These are phyloP conservation scores for Polygonum aviculare DNA, from an alignment of 148 eudicot species.

Conservation along the genomic window DNA sequence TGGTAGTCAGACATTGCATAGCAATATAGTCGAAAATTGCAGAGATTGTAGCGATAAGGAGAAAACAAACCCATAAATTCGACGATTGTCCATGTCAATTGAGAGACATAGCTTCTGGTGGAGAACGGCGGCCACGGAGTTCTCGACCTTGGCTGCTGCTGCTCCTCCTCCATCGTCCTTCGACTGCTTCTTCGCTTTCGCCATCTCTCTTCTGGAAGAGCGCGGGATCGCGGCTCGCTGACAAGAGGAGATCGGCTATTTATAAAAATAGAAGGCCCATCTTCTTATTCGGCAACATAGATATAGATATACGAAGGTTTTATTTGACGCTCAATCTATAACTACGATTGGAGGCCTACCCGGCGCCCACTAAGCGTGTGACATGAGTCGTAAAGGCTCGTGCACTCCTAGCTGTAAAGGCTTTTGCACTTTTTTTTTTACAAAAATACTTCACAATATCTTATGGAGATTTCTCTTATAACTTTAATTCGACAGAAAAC, in stretches of 20 bases:
- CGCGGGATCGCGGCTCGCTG: not conserved
- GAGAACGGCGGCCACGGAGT: slow-evolving; percentile 59
- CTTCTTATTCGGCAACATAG: not conserved
- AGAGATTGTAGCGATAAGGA: not conserved
- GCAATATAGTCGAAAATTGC: not conserved
- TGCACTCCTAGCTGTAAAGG: no score
- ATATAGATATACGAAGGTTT: no score
- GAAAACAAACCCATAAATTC: slow-evolving; percentile 59
- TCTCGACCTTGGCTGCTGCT: slow-evolving; percentile 43
- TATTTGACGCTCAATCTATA: no score
- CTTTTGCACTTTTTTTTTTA: no score
- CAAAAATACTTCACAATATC: no score
- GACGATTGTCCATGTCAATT: slow-evolving; percentile 65
- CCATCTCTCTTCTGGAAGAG: slow-evolving; percentile 28
- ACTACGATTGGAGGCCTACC: no score
- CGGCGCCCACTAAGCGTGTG: no score
- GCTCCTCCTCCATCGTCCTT: slow-evolving; percentile 60
- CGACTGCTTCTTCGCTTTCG: slow-evolving; percentile 57
- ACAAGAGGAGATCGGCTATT: not conserved
- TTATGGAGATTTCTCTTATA: no score
- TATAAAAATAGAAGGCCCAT: not conserved
- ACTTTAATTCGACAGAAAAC: no score
- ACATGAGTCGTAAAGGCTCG: no score
- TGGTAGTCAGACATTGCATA: not conserved
- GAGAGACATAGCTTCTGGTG: slow-evolving; percentile 95